phyloP scores from a whole-genome alignment of 805 yeast genomes.

The Teunomyces panamensis region DNA sequence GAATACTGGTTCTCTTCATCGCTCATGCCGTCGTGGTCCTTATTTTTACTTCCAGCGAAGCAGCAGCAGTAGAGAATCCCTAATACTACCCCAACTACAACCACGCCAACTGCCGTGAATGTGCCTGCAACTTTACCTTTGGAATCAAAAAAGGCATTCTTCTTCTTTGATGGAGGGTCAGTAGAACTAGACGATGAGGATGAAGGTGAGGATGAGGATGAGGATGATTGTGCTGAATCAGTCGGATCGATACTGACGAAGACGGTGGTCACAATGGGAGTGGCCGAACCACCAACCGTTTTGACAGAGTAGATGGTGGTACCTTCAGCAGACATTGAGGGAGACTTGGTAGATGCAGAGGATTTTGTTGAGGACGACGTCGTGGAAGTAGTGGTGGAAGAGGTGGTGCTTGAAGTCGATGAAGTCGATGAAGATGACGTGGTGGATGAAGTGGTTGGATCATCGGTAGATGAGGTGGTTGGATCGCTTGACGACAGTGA shows the following conservation, averaged over 20 bases:
- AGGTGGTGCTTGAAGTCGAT: constrained; percentile 17
- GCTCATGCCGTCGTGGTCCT: constrained; percentile 24
- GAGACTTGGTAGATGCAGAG: constrained; percentile 14
- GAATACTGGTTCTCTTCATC: constrained; percentile 41
- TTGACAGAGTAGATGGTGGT: constrained; percentile 21
- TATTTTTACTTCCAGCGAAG: constrained; percentile 15
- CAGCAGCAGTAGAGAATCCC: constrained; percentile 43
- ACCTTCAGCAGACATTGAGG: constrained; percentile 13
- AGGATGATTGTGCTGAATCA: constrained; percentile 1
- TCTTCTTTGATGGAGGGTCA: constrained; percentile 1
- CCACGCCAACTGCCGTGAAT: constrained; percentile 74
- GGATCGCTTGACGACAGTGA: neutral
- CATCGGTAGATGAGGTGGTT: neutral
- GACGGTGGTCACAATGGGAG: constrained; percentile 20
- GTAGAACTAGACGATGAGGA: constrained; percentile 6
- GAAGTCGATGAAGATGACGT: constrained; percentile 15
- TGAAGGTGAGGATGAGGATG: constrained; percentile 8
- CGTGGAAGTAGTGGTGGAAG: constrained; percentile 12
- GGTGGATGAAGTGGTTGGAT: constrained; percentile 1
- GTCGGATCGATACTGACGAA: constrained; percentile 19
- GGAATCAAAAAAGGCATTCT: constrained; percentile 55
- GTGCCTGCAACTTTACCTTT: constrained; percentile 85
- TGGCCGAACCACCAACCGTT: constrained; percentile 19
- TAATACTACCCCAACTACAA: constrained; percentile 43
- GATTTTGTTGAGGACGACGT: constrained; percentile 10